Evolutionary conservation across 768 basidiomycete genomes (phyloP).

Genomic region (Auriculariales sp.): DNA sequence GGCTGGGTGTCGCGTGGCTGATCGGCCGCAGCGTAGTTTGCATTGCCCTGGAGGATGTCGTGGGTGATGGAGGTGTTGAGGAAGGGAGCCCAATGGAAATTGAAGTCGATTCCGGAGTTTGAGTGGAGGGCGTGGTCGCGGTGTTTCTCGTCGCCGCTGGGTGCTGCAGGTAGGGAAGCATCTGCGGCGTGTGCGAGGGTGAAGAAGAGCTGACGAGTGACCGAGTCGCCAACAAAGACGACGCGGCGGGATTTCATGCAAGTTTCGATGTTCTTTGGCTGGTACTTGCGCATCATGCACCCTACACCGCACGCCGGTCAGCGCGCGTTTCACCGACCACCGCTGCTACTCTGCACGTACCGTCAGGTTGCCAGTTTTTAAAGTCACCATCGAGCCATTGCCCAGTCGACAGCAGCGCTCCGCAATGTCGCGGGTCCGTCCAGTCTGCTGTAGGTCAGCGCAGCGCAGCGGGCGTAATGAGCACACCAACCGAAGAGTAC

Average conservation of each 20-base stretch:
- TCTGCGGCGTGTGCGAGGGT: constrained; percentile 52
- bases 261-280: constrained; percentile 30
- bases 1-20: constrained; percentile 13
- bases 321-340: constrained; percentile 1
- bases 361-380: constrained; percentile 79
- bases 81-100: constrained; percentile 79
- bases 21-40: constrained; percentile 7
- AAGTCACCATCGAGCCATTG: constrained; percentile 59
- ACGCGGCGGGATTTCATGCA: constrained; percentile 49
- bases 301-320: constrained; percentile 27
- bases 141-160: constrained; percentile 54
- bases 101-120: constrained; percentile 29
- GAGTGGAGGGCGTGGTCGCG: constrained; percentile 40
- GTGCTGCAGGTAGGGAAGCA: constrained; percentile 33
- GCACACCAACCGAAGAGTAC: constrained; percentile 28
- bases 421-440: constrained; percentile 59
- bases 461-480: background rate
- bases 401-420: constrained; percentile 53
- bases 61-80: constrained; percentile 51
- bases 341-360: too few species aligned
- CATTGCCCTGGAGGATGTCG: constrained; percentile 24
- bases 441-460: constrained; percentile 34
- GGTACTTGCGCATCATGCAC: constrained; percentile 65
- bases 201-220: constrained; percentile 68
- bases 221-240: constrained; percentile 76